Evolutionary conservation across 495 filamentous ascomycete genomes (phyloP).

Genomic region (Daldinia caldariorum): DNA sequence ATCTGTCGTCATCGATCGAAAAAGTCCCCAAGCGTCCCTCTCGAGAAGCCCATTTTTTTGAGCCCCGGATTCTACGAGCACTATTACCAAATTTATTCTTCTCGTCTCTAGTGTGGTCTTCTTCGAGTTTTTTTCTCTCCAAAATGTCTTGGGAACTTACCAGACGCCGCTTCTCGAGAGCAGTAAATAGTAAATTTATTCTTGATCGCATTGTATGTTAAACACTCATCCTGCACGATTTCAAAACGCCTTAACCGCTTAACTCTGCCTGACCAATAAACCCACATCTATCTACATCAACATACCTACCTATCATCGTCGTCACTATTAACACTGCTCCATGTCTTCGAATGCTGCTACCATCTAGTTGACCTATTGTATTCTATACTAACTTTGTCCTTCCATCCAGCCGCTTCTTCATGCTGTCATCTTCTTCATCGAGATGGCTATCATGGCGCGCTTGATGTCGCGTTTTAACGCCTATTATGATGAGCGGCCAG

Average conservation of each 20-base stretch:
- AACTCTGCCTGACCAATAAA: background rate
- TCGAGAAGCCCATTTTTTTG: conserved; percentile 41
- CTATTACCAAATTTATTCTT: conserved; percentile 21
- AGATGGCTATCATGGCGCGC: conserved; percentile 85
- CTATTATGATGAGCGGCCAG: conserved; percentile 87
- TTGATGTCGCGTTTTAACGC: conserved; percentile 87
- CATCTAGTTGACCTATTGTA: background rate
- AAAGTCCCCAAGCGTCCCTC: conserved; percentile 11
- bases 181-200: conserved; percentile 80
- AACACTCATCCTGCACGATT: conserved; percentile 11
- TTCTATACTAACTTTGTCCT: conserved; percentile 39
- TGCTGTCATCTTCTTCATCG: conserved; percentile 82
- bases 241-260: conserved; percentile 17
- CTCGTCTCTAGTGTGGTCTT: conserved; percentile 8
- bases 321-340: conserved; percentile 15
- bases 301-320: conserved; percentile 24
- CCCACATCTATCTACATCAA: conserved; percentile 34
- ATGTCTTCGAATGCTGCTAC: conserved; percentile 21
- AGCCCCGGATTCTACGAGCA: conserved; percentile 27
- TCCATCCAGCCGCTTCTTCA: conserved; percentile 81
- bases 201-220: conserved; percentile 80
- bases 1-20: conserved; percentile 45
- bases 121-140: conserved; percentile 32
- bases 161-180: conserved; percentile 70
- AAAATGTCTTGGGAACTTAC: conserved; percentile 65